Conservation (phyloP, 225 moss, liverwort and hornwort genomes). For the Pseudisothecium myosuroides region DNA sequence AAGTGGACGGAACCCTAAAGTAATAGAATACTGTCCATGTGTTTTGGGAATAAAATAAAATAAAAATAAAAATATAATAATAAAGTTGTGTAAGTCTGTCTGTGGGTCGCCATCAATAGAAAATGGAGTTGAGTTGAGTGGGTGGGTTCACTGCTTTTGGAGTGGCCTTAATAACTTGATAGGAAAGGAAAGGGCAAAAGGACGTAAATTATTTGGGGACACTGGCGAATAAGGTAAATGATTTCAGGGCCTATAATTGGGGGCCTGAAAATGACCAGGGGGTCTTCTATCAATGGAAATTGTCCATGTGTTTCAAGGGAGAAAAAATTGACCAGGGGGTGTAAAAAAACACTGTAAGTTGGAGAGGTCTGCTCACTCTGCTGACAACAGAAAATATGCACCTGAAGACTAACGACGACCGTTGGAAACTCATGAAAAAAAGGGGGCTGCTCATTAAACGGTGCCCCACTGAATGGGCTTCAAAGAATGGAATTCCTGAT, state of each 20-base stretch:
- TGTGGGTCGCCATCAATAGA: background rate
- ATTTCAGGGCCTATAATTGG: background rate
- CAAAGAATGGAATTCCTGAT: background rate
- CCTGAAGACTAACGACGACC: background rate
- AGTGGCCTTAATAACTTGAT: too few relatives aligned
- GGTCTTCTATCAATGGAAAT: too few relatives aligned
- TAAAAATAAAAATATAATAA: too few relatives aligned
- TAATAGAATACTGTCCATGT: too few relatives aligned
- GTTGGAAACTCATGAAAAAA: background rate
- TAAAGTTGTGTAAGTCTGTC: background rate
- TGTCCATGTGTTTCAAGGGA: too few relatives aligned
- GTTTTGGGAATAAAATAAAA: too few relatives aligned
- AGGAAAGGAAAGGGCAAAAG: background rate
- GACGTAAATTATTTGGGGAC: background rate
- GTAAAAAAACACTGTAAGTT: background rate
- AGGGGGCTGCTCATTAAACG: background rate
- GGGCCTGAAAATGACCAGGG: background rate
- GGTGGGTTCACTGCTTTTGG: background rate
- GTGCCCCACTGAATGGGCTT: background rate
- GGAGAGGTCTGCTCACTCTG: too few relatives aligned
- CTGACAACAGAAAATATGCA: background rate
- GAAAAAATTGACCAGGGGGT: too few relatives aligned
- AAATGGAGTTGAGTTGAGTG: background rate
- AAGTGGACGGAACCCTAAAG: background rate
- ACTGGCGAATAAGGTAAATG: background rate